These are phyloP conservation scores for Phialophora tarda DNA, from an alignment of 2,329 filamentous ascomycete genomes.

Conservation along the genomic window DNA sequence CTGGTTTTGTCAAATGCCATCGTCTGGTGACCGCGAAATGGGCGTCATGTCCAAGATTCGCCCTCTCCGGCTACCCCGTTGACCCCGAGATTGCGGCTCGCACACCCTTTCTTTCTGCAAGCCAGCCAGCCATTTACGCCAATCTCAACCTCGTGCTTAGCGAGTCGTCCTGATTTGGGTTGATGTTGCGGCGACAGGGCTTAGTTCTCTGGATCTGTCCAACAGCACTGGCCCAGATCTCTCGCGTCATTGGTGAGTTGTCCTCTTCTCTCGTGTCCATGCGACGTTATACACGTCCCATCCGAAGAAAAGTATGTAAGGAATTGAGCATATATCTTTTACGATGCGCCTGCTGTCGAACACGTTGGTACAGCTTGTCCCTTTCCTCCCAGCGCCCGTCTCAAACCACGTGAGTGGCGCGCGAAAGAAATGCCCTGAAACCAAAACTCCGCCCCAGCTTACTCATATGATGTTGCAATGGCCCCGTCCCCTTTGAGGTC, in stretches of 20 bases:
- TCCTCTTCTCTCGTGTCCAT: conserved; percentile 13
- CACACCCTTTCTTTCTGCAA: conserved; percentile 5
- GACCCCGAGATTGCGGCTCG: conserved; percentile 8
- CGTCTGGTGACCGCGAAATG: conserved; percentile 17
- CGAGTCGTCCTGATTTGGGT: conserved; percentile 4
- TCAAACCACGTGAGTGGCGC: background rate
- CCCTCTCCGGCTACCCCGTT: background rate
- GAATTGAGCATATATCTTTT: conserved; percentile 11
- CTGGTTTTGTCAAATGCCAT: conserved; percentile 21
- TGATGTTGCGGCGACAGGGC: conserved; percentile 9
- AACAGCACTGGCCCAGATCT: conserved; percentile 2
- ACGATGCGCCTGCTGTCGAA: background rate
- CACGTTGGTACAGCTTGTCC: conserved; percentile 8
- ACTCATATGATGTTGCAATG: conserved; percentile 14
- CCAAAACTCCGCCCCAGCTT: background rate
- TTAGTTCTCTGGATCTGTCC: conserved; percentile 16
- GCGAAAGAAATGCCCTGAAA: conserved; percentile 10
- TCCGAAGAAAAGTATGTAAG: background rate
- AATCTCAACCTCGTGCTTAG: conserved; percentile 8
- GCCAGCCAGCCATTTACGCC: conserved; percentile 20
- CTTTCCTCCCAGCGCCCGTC: background rate
- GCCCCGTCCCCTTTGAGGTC: conserved; percentile 6
- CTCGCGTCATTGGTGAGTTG: conserved; percentile 12
- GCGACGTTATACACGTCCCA: conserved; percentile 16
- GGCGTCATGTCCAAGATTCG: conserved; percentile 9